Base-by-base conservation (phyloP, 2,329 filamentous ascomycete genomes). In the Pseudopyrenochaeta lycopersici region DNA sequence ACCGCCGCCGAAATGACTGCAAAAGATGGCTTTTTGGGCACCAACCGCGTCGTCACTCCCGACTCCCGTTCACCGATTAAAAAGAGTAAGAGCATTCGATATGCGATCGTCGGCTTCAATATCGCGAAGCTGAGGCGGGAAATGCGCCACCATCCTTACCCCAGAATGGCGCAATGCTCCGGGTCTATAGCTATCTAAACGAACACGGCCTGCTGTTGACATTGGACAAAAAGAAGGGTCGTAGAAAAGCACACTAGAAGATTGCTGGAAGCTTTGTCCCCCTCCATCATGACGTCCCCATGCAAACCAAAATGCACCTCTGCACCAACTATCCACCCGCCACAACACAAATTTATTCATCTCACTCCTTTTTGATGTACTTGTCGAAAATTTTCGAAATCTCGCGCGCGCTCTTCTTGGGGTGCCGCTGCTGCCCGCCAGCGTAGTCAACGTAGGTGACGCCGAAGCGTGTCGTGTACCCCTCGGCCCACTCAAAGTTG, bases 401-500 rank as follows among this genome's bases (percentile, higher is more conserved):
- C 68, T 84, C 83, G 76, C 82, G 84, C 17, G 90, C 91, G 74
- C 90, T 95, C 84, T 92, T 91, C 84, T 96, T 96, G 33, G 91
- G 88, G 63, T 88, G 84, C 46, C 91, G 82, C 80, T 88, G 90
- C 82, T 96, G 92, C 20, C 86, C 88, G 62, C 91, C 85, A 65
- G 85, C 80, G 74, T 95, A 96, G 77, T 96, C 91, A 46, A 96
- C 91, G 72, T 84, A 95, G 6, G 88, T 91, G 51, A 92, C 90
- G 21, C 91, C 91, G 67, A 96, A 96, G 35, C 91, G 84, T 38
- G 91, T 95, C 78, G 91, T 88, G 71, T 94, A 96, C 10, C 91
- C 91, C 74, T 96, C 91, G n/a, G 91, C 90, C 90, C 90, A 94
- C 77, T 94, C 91, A 68, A 94, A 94, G 80, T 94, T 94, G 77